phyloP scores from a whole-genome alignment of 2,329 filamentous ascomycete genomes.

The Pseudogymnoascus sp. region DNA sequence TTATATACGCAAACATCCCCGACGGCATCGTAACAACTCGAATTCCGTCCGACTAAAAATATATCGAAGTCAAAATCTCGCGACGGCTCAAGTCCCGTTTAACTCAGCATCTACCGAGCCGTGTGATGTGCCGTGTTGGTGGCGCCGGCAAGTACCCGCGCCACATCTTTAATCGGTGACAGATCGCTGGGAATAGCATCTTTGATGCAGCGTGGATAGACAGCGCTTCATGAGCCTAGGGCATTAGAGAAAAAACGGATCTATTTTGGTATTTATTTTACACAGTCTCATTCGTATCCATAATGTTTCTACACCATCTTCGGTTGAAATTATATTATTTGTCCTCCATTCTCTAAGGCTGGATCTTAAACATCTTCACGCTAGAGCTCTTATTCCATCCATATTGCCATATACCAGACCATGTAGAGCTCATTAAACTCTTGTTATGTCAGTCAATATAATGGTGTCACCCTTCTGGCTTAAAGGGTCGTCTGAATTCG shows the following conservation, averaged over 20 bases:
- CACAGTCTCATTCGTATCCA: not conserved
- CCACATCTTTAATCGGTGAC: not conserved
- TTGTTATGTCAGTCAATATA: no score
- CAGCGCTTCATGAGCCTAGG: no score
- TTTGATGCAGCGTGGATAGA: no score
- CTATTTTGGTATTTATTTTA: no score
- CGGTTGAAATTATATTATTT: not conserved
- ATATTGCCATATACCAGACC: no score
- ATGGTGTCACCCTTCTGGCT: no score
- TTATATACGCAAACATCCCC: not conserved
- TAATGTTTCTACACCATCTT: not conserved
- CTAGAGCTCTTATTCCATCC: no score
- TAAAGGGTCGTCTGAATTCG: not conserved
- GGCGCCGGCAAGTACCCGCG: not conserved
- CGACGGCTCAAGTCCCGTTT: not conserved
- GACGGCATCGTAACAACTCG: not conserved
- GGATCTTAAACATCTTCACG: no score
- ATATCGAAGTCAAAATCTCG: not conserved
- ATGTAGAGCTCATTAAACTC: no score
- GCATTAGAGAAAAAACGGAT: no score
- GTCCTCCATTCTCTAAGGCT: not conserved
- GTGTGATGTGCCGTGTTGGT: not conserved
- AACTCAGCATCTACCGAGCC: not conserved
- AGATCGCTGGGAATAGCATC: not conserved
- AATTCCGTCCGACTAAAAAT: not conserved